A percentile compares a stretch with the other conserved stretches of the same genome.
Conservation (phyloP, 148 eudicot species). For the Fagopyrum tataricum region DNA sequence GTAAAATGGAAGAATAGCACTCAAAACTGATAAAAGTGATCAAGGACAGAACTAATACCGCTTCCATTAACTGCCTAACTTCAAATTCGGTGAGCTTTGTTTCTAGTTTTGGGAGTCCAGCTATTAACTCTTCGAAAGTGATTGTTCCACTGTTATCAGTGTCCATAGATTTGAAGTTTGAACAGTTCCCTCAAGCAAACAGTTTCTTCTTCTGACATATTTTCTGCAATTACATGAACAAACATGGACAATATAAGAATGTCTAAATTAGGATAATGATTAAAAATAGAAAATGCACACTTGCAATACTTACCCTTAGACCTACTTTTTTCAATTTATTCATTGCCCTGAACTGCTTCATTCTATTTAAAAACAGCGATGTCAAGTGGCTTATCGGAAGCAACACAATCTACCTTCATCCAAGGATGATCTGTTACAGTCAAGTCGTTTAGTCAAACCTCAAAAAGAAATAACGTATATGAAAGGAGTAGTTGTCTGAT, state of each 20-base stretch:
- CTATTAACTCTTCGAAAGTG: conserved; percentile 85
- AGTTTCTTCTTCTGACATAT: conserved; percentile 94
- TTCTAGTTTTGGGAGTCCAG: conserved; percentile 83
- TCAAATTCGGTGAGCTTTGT: conserved; percentile 82
- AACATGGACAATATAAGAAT: conserved; percentile 14
- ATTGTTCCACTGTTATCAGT: conserved; percentile 88
- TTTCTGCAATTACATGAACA: conserved; percentile 87
- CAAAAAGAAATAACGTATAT: background rate
- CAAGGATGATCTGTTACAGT: conserved; percentile 73
- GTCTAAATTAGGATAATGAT: conserved; percentile 1
- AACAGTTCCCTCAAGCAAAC: conserved; percentile 95
- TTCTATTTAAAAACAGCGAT: conserved; percentile 80
- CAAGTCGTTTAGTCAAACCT: background rate
- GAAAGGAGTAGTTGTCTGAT: background rate
- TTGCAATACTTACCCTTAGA: conserved; percentile 49
- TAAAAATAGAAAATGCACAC: background rate
- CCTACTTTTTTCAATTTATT: conserved; percentile 97
- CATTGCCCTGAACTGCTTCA: conserved; percentile 99
- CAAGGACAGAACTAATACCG: conserved; percentile 40
- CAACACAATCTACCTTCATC: conserved; percentile 98
- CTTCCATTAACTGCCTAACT: conserved; percentile 94
- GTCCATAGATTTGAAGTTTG: conserved; percentile 88
- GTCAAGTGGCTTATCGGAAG: conserved; percentile 95
- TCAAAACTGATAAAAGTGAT: background rate
- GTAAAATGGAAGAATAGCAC: conserved; percentile 8